phyloP scores from a whole-genome alignment of 495 filamentous ascomycete genomes.

The Xylaria bambusicola region DNA sequence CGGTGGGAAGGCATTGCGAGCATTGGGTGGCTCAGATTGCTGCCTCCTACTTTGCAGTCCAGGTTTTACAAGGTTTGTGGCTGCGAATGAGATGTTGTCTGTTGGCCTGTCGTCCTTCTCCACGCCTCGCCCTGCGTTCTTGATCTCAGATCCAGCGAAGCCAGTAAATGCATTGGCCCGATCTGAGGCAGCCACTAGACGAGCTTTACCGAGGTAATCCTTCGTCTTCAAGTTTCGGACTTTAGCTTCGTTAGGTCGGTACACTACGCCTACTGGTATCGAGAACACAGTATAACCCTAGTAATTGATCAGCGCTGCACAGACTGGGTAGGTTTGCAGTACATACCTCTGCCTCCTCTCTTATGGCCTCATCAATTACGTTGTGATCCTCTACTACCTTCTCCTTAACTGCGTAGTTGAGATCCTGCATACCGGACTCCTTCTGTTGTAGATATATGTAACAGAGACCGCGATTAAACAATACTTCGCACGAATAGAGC shows the following conservation, averaged over 20 bases:
- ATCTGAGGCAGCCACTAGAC: slow-evolving; percentile 90
- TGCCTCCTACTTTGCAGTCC: slow-evolving; percentile 76
- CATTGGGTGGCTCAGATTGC: slow-evolving; percentile 78
- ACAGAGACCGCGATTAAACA: slow-evolving; percentile 97
- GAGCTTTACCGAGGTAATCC: slow-evolving; percentile 93
- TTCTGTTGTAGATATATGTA: slow-evolving; percentile 96
- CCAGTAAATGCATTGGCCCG: slow-evolving; percentile 73
- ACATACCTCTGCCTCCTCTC: slow-evolving; percentile 85
- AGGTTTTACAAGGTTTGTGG: slow-evolving; percentile 86
- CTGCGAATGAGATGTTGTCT: slow-evolving; percentile 84
- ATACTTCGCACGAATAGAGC: slow-evolving; percentile 93
- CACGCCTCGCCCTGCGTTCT: slow-evolving; percentile 46
- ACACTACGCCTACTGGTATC: slow-evolving; percentile 92
- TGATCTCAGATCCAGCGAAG: slow-evolving; percentile 73
- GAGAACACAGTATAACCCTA: slow-evolving; percentile 99
- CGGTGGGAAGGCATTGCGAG: slow-evolving; percentile 87
- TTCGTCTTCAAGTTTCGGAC: slow-evolving; percentile 97
- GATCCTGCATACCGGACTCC: slow-evolving; percentile 84
- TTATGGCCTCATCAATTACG: slow-evolving; percentile 96
- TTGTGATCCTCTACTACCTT: slow-evolving; percentile 93
- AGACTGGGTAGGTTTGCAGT: background rate
- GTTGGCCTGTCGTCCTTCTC: slow-evolving; percentile 71
- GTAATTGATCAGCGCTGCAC: slow-evolving; percentile 24
- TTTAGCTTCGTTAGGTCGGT: slow-evolving; percentile 94
- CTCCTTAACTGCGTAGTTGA: slow-evolving; percentile 91